phyloP scores from a whole-genome alignment of 331 rosid species.

The Dryas integrifolia region DNA sequence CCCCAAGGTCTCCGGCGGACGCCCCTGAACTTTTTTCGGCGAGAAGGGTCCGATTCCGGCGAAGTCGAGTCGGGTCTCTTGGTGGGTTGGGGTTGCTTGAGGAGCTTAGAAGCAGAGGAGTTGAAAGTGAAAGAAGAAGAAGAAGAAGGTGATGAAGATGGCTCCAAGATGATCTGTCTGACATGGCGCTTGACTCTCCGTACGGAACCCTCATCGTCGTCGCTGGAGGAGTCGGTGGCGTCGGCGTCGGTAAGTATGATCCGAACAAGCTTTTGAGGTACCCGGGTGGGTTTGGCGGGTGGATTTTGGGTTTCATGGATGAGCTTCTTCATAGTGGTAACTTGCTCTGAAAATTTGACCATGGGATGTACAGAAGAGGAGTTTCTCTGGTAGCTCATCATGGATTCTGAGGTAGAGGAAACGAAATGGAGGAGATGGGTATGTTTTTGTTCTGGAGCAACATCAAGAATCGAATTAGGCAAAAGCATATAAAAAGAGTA shows the following conservation, averaged over 20 bases:
- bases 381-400: conserved; percentile 1
- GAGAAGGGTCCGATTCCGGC: background rate
- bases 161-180: conserved; percentile 38
- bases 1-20: conserved; percentile 90
- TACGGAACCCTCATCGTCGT: conserved; percentile 31
- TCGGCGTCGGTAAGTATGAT: conserved; percentile 67
- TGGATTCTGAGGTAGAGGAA: background rate
- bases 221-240: conserved; percentile 76
- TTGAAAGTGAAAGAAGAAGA: background rate
- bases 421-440: background rate
- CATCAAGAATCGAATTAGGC: background rate
- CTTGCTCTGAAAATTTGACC: conserved; percentile 33
- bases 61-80: conserved; percentile 25
- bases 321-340: conserved; percentile 17
- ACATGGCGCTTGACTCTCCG: conserved; percentile 42
- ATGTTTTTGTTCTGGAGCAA: background rate
- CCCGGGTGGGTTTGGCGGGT: background rate
- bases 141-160: background rate
- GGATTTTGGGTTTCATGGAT: conserved; percentile 13
- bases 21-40: conserved; percentile 46
- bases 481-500: background rate
- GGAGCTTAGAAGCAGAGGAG: background rate
- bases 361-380: conserved; percentile 14
- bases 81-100: background rate
- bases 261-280: conserved; percentile 48